Percentiles rank a stretch among this genome's conserved stretches.
These are phyloP conservation scores for Epichloe hybrida DNA, from an alignment of 2,329 filamentous ascomycete genomes.

Conservation along the genomic window DNA sequence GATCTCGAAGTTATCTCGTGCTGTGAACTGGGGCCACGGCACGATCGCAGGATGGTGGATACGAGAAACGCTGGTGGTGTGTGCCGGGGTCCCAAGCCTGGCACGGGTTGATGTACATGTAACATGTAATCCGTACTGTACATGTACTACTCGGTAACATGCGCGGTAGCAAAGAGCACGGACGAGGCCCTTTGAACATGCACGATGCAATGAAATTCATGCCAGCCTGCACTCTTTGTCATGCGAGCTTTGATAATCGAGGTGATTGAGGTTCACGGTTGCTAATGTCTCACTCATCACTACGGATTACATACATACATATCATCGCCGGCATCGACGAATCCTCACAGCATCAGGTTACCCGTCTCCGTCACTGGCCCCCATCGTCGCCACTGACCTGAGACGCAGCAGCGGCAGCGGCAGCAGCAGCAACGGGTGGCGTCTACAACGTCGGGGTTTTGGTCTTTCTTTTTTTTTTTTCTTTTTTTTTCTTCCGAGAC, in stretches of 20 bases:
- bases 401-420: no score
- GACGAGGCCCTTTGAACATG: no score
- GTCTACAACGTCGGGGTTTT: not conserved
- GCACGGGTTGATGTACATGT: not conserved
- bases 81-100: not conserved
- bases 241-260: no score
- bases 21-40: not conserved
- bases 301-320: no score
- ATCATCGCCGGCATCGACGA: not conserved
- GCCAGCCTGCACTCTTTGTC: no score
- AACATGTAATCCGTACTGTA: no score
- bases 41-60: constrained; percentile 1
- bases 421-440: no score
- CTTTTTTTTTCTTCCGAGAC: no score
- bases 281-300: no score
- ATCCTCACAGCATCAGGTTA: not conserved
- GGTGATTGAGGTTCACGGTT: no score
- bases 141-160: not conserved
- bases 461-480: no score
- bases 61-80: not conserved
- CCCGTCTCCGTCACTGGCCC: not conserved
- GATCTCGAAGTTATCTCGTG: not conserved
- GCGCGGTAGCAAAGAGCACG: not conserved
- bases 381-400: not conserved
- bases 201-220: no score